Conservation (phyloP, 1,284 basidiomycete genomes). For the Ustilago cynodontis region DNA sequence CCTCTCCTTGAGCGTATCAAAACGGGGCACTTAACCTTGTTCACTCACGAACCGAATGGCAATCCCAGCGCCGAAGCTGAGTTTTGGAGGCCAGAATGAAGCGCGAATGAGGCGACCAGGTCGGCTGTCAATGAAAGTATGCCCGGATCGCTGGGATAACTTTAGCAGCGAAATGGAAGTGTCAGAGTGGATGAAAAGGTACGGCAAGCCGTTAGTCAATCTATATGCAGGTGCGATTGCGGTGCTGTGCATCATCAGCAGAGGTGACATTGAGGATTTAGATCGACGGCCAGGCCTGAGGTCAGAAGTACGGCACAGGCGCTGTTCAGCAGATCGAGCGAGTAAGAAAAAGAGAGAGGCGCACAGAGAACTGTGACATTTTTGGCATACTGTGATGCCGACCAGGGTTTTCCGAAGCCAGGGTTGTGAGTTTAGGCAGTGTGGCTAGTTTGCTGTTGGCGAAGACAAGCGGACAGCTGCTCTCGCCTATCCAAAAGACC, state of each 20-base stretch:
- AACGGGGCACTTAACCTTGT: not conserved
- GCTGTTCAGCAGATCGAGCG: slow-evolving; percentile 1
- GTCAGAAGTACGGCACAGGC: not conserved
- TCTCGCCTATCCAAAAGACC: not conserved
- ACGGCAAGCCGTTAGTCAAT: not conserved
- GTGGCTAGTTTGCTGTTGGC: not conserved
- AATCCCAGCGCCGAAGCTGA: slow-evolving; percentile 5
- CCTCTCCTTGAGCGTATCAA: not conserved
- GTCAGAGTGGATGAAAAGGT: not conserved
- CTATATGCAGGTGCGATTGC: slow-evolving; percentile 1
- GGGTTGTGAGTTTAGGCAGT: not conserved
- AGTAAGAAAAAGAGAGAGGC: not conserved
- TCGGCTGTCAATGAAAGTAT: not conserved
- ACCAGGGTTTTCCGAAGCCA: slow-evolving; percentile 21
- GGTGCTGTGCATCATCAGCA: not conserved
- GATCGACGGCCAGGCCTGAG: slow-evolving; percentile 3
- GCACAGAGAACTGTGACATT: too few relatives aligned
- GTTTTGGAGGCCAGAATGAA: not conserved
- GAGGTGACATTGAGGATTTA: not conserved
- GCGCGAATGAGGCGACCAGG: not conserved
- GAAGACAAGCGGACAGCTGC: slow-evolving; percentile 1
- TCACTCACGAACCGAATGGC: not conserved
- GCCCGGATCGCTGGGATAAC: slow-evolving; percentile 14
- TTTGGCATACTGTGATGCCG: not conserved
- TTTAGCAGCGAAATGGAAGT: not conserved